Base-by-base conservation (phyloP, 1,139 yeast genomes). In the Yamadazyma sp. region DNA sequence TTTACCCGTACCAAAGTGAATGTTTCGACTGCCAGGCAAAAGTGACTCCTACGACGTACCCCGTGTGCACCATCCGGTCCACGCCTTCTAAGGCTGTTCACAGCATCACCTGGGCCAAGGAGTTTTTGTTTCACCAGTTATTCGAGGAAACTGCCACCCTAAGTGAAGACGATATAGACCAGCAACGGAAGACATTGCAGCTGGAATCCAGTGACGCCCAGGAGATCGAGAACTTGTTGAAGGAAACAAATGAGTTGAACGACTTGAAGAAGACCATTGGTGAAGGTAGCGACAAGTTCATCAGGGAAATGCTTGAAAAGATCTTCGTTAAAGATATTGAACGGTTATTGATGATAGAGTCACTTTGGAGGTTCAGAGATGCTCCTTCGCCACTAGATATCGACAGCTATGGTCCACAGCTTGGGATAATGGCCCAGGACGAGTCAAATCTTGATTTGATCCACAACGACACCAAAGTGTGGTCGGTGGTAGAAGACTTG, bases 81-180 rank as follows among this genome's bases (percentile, higher is more conserved):
- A 92, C 98, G 0, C 99, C 98, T 0, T 87, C 96, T 0, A 91
- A 85, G 57, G 98, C 98, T 0, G 84, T 92, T 8, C 99, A 94
- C 57, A 88, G 97, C 58, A 84, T 94, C 31, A 95, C 95, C 0
- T 94, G 99, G 98, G 96, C 98, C 11, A 94, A 94, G 55, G 88
- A 86, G 53, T 94, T 87, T 56, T 64, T 94, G 39, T 89, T 91
- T 56, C 73, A 79, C 29, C 95, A 89, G 56, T 67, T 94, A 39
- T 92, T 89, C 60, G 91, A 82, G 22, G 80, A 77, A 39, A 63
- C 69, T 18, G 73, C 73, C 12, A 49, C 44, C 18, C 55, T 53
- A 3, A 43, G 53, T 9, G 49, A 48, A 8, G 55, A 51, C 28
- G 48, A 52, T 40, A 58, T 65, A 26, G 69, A 72, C 27, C 59